Conservation (phyloP, 805 yeast genomes). For the Candida incommunis region DNA sequence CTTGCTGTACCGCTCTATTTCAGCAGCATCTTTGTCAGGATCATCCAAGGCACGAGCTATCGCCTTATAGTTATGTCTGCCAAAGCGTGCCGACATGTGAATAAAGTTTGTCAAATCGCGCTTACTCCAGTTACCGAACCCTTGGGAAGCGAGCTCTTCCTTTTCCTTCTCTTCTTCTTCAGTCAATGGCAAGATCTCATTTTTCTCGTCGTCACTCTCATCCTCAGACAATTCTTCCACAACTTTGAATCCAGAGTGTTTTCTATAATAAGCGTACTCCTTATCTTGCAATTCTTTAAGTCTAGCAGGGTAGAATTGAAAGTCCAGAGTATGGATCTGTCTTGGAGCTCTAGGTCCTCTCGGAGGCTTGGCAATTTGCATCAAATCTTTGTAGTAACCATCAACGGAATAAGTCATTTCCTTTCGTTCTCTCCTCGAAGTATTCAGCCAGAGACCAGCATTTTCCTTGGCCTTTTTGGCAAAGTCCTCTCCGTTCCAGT, state of each 20-base stretch:
- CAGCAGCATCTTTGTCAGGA: constrained; percentile 49
- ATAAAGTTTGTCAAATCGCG: constrained; percentile 79
- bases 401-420: constrained; percentile 68
- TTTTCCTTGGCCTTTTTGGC: constrained; percentile 32
- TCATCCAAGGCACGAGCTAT: constrained; percentile 69
- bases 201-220: constrained; percentile 38
- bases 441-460: constrained; percentile 50
- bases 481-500: constrained; percentile 89
- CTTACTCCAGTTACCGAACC: constrained; percentile 71
- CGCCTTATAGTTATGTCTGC: constrained; percentile 53
- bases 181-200: constrained; percentile 63
- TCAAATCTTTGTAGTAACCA: constrained; percentile 65
- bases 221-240: constrained; percentile 32
- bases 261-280: constrained; percentile 67
- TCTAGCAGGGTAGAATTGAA: constrained; percentile 71
- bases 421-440: constrained; percentile 43
- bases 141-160: constrained; percentile 47
- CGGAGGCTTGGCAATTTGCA: constrained; percentile 49
- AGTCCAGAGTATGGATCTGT: constrained; percentile 68
- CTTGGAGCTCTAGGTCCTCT: constrained; percentile 72
- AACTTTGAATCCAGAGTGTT: constrained; percentile 28
- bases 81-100: constrained; percentile 57
- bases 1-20: constrained; percentile 59
- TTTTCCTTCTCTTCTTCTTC: constrained; percentile 57
- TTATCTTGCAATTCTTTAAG: constrained; percentile 61